Conservation (phyloP, 345 rosid species). For the Psidium friedrichsthalianum region DNA sequence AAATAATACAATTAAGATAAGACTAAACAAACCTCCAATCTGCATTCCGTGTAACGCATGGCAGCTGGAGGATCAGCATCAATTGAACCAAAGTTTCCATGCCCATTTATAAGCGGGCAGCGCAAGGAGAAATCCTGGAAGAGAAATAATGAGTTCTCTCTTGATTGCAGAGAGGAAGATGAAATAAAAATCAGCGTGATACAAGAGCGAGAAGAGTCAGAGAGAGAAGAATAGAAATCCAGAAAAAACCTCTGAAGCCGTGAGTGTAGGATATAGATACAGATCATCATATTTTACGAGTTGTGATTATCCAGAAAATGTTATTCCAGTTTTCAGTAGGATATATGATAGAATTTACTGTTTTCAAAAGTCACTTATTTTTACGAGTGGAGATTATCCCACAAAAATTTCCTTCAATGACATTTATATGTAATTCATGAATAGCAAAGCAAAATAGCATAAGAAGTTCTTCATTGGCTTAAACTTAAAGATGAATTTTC, state of each 20-base stretch:
- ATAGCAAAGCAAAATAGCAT: not conserved
- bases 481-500: not conserved
- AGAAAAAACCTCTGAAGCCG: not conserved
- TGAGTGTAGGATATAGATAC: too few relatives aligned
- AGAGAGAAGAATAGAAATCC: not conserved
- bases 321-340: not conserved
- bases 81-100: conserved; percentile 92
- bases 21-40: conserved; percentile 57
- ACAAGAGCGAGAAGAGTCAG: not conserved
- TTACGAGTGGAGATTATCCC: not conserved
- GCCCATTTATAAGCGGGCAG: conserved; percentile 81
- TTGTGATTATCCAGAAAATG: too few relatives aligned
- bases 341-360: not conserved
- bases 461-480: not conserved
- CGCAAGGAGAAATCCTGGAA: conserved; percentile 79
- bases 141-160: not conserved
- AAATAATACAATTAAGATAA: not conserved
- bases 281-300: too few relatives aligned
- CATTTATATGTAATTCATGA: not conserved
- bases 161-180: not conserved
- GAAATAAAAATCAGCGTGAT: not conserved
- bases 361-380: not conserved
- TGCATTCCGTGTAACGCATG: conserved; percentile 97
- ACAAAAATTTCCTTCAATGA: not conserved
- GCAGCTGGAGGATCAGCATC: conserved; percentile 99